Conservation (phyloP, 805 yeast species). For the Dipodascus geniculatus region DNA sequence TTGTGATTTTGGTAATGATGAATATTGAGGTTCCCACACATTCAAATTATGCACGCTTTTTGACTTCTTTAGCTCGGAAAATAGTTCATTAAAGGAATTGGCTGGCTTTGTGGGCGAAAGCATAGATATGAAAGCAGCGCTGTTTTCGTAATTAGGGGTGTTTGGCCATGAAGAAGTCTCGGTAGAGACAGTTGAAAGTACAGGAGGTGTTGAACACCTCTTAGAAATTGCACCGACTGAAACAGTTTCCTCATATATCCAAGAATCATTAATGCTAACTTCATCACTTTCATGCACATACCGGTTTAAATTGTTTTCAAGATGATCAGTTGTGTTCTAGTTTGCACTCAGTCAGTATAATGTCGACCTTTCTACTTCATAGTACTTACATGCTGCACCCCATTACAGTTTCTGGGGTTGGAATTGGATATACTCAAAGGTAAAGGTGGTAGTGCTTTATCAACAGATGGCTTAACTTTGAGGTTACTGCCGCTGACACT, state of each 20-base stretch:
- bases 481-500: background rate
- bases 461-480: background rate
- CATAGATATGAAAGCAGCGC: background rate
- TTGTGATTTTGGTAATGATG: background rate
- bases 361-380: no score
- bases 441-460: background rate
- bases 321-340: no score
- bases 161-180: background rate
- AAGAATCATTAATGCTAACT: background rate
- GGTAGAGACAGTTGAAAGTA: background rate
- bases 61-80: background rate
- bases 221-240: background rate
- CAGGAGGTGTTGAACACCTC: background rate
- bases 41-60: background rate
- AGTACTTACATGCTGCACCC: no score
- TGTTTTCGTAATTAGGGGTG: background rate
- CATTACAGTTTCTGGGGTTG: background rate
- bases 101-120: background rate
- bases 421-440: background rate
- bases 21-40: background rate
- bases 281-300: background rate
- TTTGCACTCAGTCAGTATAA: no score
- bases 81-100: no score
- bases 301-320: background rate
- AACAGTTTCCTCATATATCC: background rate